These are phyloP conservation scores for Canavalia gladiata DNA, from an alignment of 306 rosid genomes.

Conservation along the genomic window DNA sequence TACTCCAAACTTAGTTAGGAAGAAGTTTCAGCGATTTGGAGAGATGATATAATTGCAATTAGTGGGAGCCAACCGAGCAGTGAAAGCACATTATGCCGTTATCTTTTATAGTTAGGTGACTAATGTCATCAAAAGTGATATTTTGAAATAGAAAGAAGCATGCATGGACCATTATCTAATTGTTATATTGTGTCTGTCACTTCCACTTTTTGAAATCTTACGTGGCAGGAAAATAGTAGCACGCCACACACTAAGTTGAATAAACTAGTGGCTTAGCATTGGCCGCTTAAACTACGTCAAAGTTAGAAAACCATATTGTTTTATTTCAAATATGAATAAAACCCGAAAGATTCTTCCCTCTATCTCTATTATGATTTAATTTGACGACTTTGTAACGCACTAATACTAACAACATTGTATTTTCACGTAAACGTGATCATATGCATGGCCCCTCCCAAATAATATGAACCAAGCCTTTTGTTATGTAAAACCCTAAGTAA, in stretches of 20 bases:
- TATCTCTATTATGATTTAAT: neutral
- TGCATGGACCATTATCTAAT: slow-evolving; percentile 22
- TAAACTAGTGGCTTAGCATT: slow-evolving; percentile 34
- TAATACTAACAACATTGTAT: neutral
- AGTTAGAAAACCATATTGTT: neutral
- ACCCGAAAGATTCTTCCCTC: neutral
- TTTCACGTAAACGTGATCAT: slow-evolving; percentile 22
- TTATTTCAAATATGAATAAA: neutral
- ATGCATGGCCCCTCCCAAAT: slow-evolving; percentile 41
- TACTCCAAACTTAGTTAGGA: slow-evolving; percentile 6
- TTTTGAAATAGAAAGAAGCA: neutral
- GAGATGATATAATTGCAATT: neutral
- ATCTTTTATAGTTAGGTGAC: neutral
- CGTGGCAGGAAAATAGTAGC: neutral
- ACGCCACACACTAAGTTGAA: neutral
- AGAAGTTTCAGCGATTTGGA: slow-evolving; percentile 4
- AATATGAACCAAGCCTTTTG: slow-evolving; percentile 2
- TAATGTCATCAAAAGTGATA: slow-evolving; percentile 28
- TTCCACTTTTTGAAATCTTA: neutral
- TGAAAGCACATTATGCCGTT: slow-evolving; percentile 7
- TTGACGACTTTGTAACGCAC: neutral
- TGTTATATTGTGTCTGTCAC: neutral
- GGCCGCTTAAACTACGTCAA: slow-evolving; percentile 3
- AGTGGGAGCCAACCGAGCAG: slow-evolving; percentile 25
- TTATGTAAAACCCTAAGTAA: slow-evolving; percentile 33